These are phyloP conservation scores for Colletotrichum lindemuthianum DNA, from an alignment of 2,329 filamentous ascomycete species.

Conservation along the genomic window DNA sequence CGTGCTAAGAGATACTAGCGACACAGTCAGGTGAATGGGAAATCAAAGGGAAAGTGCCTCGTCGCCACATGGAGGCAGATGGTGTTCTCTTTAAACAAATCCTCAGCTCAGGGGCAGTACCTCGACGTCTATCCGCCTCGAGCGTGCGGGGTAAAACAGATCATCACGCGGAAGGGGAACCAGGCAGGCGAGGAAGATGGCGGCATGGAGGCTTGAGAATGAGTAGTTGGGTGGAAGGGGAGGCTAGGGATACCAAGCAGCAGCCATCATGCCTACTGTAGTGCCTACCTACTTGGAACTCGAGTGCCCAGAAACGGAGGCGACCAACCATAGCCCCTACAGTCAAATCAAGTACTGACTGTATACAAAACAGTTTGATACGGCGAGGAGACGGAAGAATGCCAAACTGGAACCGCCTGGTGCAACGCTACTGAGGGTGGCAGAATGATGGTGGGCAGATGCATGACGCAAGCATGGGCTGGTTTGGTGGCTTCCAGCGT, in stretches of 20 bases:
- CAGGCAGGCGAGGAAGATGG: constrained; percentile 9
- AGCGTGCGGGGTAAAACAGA: constrained; percentile 37
- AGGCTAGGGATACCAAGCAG: constrained; percentile 14
- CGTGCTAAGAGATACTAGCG: not conserved
- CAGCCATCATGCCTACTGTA: not conserved
- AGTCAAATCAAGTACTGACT: too few species aligned
- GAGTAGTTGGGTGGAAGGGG: not conserved
- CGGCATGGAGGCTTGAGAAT: not conserved
- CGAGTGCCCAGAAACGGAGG: too few species aligned
- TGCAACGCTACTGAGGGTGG: constrained; percentile 21
- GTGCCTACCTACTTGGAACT: too few species aligned
- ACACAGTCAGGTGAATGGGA: not conserved
- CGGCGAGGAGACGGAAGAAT: not conserved
- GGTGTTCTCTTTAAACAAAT: constrained; percentile 30
- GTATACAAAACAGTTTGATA: too few species aligned
- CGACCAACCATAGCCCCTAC: too few species aligned
- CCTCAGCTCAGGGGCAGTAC: constrained; percentile 28
- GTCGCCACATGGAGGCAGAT: constrained; percentile 7
- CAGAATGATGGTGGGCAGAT: constrained; percentile 26
- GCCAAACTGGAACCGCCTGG: constrained; percentile 14
- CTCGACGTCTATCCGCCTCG: constrained; percentile 21
- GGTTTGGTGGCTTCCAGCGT: not conserved
- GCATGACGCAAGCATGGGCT: constrained; percentile 31
- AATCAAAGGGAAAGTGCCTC: not conserved
- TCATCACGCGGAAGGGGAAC: constrained; percentile 35